Base-by-base conservation (phyloP, 1,284 basidiomycete species). In the Pulveroboletus sp. region DNA sequence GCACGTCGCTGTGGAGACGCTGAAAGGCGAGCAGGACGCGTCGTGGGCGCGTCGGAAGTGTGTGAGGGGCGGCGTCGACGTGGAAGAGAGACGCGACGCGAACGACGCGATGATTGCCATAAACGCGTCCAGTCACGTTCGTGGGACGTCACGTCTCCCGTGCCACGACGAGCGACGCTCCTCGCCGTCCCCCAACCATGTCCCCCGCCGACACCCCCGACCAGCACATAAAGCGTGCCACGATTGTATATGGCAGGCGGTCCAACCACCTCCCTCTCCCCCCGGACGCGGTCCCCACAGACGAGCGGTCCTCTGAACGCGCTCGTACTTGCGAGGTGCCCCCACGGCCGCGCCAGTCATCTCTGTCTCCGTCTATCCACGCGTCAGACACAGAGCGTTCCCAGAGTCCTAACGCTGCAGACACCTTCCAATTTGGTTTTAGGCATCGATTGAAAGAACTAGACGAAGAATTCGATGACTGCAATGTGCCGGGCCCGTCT, bases 51-150 rank as follows among this genome's bases (percentile, higher is more conserved):
- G 56, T 33, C 22, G n/a, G 22, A 10, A 7, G 29, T 5, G 22
- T 8, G 45, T 22, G 18, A 5, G 6, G 24, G 14, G 22, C 12
- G 15, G 12, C 9, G 40, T 35, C 4, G 44, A 38, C 7, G 46
- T 6, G 38, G 28, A 33, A 39, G 35, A 40, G 51, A 18, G 60
- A 54, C 62, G 51, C 58, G 66, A 64, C 61, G 65, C 49, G 61
- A 43, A 43, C 15, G 4, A 65, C 57, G 49, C 47, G 60, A 43
- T 57, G 56, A 61, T 66, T 72, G 52, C 68, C 69, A 63, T 54
- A 73, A 71, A 70, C 68, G 68, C 68, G 68, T 60, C 42, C 24
- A 14, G 69, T 74, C 69, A 71, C 69, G 45, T 49, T 61, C 61
- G 69, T 73, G 69, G 59, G 71, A 63, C 51, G 59, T 73, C 68